Evolutionary conservation across 2,329 filamentous ascomycete species (phyloP).

Genomic region (Trichoderma atroviride): DNA sequence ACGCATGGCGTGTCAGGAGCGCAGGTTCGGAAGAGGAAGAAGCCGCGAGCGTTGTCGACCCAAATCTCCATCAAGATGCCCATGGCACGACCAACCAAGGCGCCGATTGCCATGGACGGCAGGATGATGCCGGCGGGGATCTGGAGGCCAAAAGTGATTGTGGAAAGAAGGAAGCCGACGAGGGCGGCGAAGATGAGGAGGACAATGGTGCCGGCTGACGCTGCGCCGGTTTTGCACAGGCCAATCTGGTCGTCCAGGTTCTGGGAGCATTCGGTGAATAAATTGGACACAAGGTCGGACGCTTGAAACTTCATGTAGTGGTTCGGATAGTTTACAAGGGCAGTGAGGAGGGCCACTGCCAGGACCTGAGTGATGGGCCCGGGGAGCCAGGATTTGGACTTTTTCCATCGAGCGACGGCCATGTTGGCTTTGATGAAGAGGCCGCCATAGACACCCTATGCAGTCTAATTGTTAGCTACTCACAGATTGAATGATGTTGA

Average conservation of each 20-base stretch:
- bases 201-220: constrained; percentile 79
- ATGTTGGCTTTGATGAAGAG: constrained; percentile 96
- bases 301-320: constrained; percentile 93
- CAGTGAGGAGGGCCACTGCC: constrained; percentile 77
- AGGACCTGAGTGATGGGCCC: constrained; percentile 79
- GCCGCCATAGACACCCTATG: constrained; percentile 85
- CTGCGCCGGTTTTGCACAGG: constrained; percentile 84
- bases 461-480: background rate
- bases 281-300: constrained; percentile 85
- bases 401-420: constrained; percentile 79
- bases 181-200: constrained; percentile 80
- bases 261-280: constrained; percentile 88
- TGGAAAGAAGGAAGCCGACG: constrained; percentile 81
- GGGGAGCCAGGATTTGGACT: constrained; percentile 64
- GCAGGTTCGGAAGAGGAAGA: constrained; percentile 77
- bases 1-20: constrained; percentile 85
- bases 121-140: constrained; percentile 95
- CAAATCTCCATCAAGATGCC: constrained; percentile 89
- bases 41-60: constrained; percentile 76
- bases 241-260: constrained; percentile 84
- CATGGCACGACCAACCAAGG: constrained; percentile 83
- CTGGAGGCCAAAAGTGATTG: constrained; percentile 89
- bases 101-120: constrained; percentile 94
- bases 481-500: no score
- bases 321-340: constrained; percentile 92